phyloP scores from a whole-genome alignment of 75 land plant species.

The Picea sitchensis region DNA sequence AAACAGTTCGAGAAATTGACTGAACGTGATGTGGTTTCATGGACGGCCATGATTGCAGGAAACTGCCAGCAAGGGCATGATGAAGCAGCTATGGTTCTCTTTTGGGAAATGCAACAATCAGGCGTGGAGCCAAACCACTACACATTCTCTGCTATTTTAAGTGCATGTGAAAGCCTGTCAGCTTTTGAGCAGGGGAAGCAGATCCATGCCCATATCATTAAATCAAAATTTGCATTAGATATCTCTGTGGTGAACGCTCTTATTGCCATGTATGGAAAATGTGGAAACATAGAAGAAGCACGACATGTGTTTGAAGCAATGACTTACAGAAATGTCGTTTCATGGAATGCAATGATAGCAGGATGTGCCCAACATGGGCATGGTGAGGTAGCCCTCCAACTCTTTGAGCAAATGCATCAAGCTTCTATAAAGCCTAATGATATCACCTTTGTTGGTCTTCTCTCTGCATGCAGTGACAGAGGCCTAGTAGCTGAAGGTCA shows the following conservation, averaged over 20 bases:
- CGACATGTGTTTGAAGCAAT: slow-evolving; percentile 33
- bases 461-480: slow-evolving; percentile 59
- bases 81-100: slow-evolving; percentile 26
- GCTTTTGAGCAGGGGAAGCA: slow-evolving; percentile 16
- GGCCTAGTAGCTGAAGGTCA: slow-evolving; percentile 42
- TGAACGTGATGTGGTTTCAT: slow-evolving; percentile 41
- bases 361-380: slow-evolving; percentile 48
- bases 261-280: slow-evolving; percentile 51
- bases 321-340: slow-evolving; percentile 26
- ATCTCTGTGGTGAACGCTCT: slow-evolving; percentile 46
- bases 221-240: slow-evolving; percentile 27
- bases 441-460: slow-evolving; percentile 54
- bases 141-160: slow-evolving; percentile 19
- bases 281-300: slow-evolving; percentile 37
- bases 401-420: slow-evolving; percentile 48
- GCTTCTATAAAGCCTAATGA: slow-evolving; percentile 41
- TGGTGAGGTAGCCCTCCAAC: slow-evolving; percentile 35
- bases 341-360: slow-evolving; percentile 62
- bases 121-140: slow-evolving; percentile 27
- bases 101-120: slow-evolving; percentile 16
- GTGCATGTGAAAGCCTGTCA: neutral
- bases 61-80: slow-evolving; percentile 23
- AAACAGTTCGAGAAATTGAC: slow-evolving; percentile 46
- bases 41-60: slow-evolving; percentile 52
- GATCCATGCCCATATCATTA: slow-evolving; percentile 40